Base-by-base conservation (phyloP, 306 rosid genomes). In the Notholithocarpus densiflorus region DNA sequence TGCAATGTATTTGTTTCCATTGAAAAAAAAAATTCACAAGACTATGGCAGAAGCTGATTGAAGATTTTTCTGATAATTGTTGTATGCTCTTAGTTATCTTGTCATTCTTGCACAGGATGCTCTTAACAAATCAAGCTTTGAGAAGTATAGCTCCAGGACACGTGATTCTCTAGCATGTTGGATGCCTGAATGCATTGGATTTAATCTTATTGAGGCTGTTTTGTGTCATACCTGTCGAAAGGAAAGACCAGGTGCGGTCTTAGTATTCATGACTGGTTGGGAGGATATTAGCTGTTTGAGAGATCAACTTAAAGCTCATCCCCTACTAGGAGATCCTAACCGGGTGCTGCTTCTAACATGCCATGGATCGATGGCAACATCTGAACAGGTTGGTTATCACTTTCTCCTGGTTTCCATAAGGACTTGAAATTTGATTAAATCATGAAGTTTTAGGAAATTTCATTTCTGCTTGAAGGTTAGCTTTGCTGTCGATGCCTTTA, bases 191-290 rank as follows among this genome's bases (percentile, higher is more conserved):
- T 88, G 92, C 86, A 92, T 92, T 6, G 98, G 98, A 72, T 94
- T 94, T 84, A 94, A 94, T 90, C 96, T 94, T 72, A 90, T 94
- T 64, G 98, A 94, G 84, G 98, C 97, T 68, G 92, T 94, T 85
- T 84, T 94, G 31, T 94, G 98, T 80, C 98, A 94, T 83, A 92
- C 92, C 83, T 92, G 98, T 84, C 94, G 98, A 64, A 94, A 94
- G 89, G 98, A 94, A 76, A 77, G 97, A 14, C 87, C 94, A 26
- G 98, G 98, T 81, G 98, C 97, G 76, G 97, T 92, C 75, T 82
- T 94, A 81, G 97, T 94, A 77, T 94, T 94, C 83, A 91, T 94
- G 93, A 94, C 98, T 32, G 98, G 98, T 45, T 94, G 98, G 98
- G 98, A 94, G 87, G 98, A 94, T 82, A 94, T 94, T 75, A 92